Percentiles rank a stretch among this genome's conserved stretches.
Conservation (phyloP, 1,139 yeast genomes). For the Tardiomyces digboiensis region DNA sequence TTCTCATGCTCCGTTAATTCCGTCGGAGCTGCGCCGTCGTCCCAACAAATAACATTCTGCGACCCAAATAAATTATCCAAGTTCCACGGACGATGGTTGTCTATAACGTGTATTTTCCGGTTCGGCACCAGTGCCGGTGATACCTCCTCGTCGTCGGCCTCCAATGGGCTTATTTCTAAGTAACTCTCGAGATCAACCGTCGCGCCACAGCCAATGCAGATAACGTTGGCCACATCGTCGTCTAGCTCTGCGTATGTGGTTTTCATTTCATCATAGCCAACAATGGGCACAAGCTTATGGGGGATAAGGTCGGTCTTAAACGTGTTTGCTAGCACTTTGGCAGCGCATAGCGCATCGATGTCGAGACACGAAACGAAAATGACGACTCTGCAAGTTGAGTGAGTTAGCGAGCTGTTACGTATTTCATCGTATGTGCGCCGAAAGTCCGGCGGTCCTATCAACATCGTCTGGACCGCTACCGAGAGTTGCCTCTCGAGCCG, state of each 20-base stretch:
- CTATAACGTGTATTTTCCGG: slow-evolving; percentile 66
- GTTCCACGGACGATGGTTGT: slow-evolving; percentile 96
- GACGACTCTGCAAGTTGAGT: slow-evolving; percentile 82
- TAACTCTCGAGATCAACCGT: slow-evolving; percentile 78
- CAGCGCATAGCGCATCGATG: slow-evolving; percentile 88
- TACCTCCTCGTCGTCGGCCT: slow-evolving; percentile 18
- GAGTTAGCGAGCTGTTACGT: slow-evolving; percentile 41
- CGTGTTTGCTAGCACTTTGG: slow-evolving; percentile 61
- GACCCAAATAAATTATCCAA: slow-evolving; percentile 87
- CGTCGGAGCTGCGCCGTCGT: slow-evolving; percentile 54
- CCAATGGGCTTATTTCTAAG: slow-evolving; percentile 58
- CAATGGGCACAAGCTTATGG: slow-evolving; percentile 87
- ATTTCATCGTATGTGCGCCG: slow-evolving; percentile 21
- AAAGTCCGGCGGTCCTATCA: slow-evolving; percentile 22
- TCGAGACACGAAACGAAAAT: slow-evolving; percentile 86
- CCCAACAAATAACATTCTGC: slow-evolving; percentile 70
- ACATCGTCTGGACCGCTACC: no score
- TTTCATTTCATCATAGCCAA: slow-evolving; percentile 77
- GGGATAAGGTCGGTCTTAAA: slow-evolving; percentile 78
- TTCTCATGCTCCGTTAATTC: slow-evolving; percentile 15
- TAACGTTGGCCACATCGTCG: slow-evolving; percentile 63
- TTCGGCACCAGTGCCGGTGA: slow-evolving; percentile 19
- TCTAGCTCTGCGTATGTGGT: slow-evolving; percentile 57
- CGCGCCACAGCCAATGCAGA: slow-evolving; percentile 93
- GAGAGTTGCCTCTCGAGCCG: no score